Evolutionary conservation across 2,329 filamentous ascomycete species (phyloP).

Genomic region (Aspergillus alliaceus): DNA sequence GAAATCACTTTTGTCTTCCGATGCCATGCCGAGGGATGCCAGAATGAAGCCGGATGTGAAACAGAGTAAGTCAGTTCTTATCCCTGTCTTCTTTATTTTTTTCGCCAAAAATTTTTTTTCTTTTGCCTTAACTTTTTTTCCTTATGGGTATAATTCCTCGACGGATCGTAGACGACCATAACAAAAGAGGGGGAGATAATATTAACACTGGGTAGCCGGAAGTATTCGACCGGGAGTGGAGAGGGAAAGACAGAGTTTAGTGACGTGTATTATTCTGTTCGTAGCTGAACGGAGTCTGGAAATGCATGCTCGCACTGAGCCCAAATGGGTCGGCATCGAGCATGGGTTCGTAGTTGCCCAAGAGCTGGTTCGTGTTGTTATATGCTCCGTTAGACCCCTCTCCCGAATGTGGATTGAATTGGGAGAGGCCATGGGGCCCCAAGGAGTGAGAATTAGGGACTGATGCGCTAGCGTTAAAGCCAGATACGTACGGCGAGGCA

Average conservation of each 20-base stretch:
- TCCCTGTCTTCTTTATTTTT: too few relatives aligned
- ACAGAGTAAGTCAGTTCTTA: background rate
- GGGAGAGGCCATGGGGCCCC: constrained; percentile 44
- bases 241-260: constrained; percentile 13
- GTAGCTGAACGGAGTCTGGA: constrained; percentile 73
- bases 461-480: constrained; percentile 43
- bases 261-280: constrained; percentile 40
- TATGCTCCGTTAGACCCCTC: constrained; percentile 42
- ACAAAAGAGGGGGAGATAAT: constrained; percentile 10
- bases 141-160: background rate
- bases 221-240: background rate
- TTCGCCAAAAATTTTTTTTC: too few relatives aligned
- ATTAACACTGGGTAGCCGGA: constrained; percentile 4
- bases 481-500: constrained; percentile 65
- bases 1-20: constrained; percentile 31
- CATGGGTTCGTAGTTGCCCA: constrained; percentile 78
- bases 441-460: constrained; percentile 42
- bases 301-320: constrained; percentile 91
- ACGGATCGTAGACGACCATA: constrained; percentile 1
- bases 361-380: constrained; percentile 52
- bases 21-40: constrained; percentile 4
- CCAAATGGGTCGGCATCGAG: constrained; percentile 93
- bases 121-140: too few relatives aligned
- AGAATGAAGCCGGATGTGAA: constrained; percentile 1
- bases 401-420: constrained; percentile 37